Percentiles rank a stretch among this genome's conserved stretches.
Conservation (phyloP, 2,329 filamentous ascomycete species). For the Cytospora piceae region DNA sequence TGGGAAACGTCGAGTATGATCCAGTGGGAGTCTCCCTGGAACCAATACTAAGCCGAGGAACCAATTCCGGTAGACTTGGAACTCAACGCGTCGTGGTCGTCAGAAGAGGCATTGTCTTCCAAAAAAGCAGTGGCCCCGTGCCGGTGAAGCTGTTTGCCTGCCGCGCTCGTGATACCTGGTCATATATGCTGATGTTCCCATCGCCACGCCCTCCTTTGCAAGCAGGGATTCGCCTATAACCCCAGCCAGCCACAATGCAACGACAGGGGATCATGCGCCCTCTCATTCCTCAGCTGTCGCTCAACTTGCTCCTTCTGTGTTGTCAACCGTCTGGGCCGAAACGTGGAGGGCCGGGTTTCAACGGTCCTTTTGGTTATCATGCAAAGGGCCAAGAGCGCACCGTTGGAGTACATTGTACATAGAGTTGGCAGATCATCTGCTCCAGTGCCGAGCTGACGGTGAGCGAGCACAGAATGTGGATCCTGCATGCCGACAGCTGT, state of each 20-base stretch:
- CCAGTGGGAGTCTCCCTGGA: neutral
- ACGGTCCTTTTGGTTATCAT: neutral
- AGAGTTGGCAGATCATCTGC: neutral
- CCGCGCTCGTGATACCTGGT: neutral
- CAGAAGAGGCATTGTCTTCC: neutral
- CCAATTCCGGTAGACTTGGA: neutral
- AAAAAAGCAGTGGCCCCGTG: neutral
- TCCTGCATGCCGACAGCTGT: neutral
- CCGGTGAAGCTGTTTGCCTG: neutral
- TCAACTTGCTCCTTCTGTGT: neutral
- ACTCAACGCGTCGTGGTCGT: neutral
- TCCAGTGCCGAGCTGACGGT: neutral
- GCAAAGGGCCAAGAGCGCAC: neutral
- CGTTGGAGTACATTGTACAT: neutral
- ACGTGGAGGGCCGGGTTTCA: neutral
- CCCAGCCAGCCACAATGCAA: neutral
- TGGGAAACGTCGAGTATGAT: neutral
- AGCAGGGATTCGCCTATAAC: neutral
- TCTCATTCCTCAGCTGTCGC: neutral
- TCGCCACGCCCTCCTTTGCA: neutral
- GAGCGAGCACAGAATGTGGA: neutral
- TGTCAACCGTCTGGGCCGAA: neutral
- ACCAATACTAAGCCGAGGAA: neutral
- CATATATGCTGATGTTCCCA: neutral
- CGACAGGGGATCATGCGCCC: neutral